Percentiles rank a stretch among this genome's conserved stretches.
Evolutionary conservation across 2,329 filamentous ascomycete genomes (phyloP).

Genomic region (Phyllosticta capitalensis): DNA sequence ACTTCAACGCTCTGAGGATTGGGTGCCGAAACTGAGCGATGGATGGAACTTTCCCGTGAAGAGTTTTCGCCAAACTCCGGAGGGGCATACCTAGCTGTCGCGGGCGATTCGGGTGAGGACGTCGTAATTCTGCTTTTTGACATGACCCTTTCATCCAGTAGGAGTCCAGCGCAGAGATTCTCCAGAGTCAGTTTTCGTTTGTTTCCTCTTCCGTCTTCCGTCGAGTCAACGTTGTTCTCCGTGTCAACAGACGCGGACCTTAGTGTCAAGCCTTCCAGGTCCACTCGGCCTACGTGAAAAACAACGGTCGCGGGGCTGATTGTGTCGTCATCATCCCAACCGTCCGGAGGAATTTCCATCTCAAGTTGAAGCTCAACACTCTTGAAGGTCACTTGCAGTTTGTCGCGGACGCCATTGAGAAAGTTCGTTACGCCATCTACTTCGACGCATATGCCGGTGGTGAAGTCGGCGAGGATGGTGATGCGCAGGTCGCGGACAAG

Average conservation of each 20-base stretch:
- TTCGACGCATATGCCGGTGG: conserved; percentile 72
- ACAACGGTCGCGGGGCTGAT: neutral
- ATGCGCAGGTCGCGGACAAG: conserved; percentile 67
- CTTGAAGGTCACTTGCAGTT: conserved; percentile 56
- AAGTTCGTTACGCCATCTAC: conserved; percentile 70
- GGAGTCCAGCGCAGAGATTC: conserved; percentile 52
- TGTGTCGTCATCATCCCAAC: conserved; percentile 51
- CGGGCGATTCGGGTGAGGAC: neutral
- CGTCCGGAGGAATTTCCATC: conserved; percentile 33
- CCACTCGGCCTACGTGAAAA: conserved; percentile 54
- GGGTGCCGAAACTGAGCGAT: neutral
- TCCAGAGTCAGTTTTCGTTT: conserved; percentile 57
- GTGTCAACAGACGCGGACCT: conserved; percentile 15
- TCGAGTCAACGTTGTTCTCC: too few species aligned
- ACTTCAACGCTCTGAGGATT: neutral
- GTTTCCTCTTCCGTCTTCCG: conserved; percentile 42
- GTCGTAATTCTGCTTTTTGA: conserved; percentile 3
- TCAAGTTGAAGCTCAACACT: conserved; percentile 61
- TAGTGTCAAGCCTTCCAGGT: conserved; percentile 51
- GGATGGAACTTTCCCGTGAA: neutral
- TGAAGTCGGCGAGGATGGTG: conserved; percentile 80
- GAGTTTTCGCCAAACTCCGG: neutral
- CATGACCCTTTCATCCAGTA: conserved; percentile 7
- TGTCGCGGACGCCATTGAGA: conserved; percentile 63
- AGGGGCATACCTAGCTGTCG: neutral